phyloP scores from a whole-genome alignment of 768 basidiomycete genomes.

The Russula compacta region DNA sequence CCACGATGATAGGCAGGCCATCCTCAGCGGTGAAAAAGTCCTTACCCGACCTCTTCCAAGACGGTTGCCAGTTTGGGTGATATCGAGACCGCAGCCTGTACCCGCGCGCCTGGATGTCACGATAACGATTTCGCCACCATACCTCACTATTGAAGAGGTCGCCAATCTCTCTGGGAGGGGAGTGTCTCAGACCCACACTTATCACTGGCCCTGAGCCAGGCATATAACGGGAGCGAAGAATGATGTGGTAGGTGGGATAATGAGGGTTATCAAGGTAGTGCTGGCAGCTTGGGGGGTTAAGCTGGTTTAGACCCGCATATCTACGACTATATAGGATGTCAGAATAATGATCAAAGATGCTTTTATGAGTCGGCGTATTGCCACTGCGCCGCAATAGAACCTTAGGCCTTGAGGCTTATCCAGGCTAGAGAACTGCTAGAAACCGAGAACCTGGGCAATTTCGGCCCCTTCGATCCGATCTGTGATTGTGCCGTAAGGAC shows the following conservation, averaged over 20 bases:
- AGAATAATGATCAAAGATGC: too few species aligned
- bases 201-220: background rate
- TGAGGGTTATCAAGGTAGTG: background rate
- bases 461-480: too few species aligned
- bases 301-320: too few species aligned
- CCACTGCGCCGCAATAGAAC: too few species aligned
- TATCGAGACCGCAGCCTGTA: constrained; percentile 13
- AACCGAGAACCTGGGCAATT: too few species aligned
- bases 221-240: background rate
- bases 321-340: too few species aligned
- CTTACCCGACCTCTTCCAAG: background rate
- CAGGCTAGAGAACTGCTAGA: too few species aligned
- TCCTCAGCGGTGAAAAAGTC: constrained; percentile 7
- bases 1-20: background rate
- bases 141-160: constrained; percentile 3
- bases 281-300: background rate
- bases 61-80: constrained; percentile 1
- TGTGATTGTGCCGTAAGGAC: too few species aligned
- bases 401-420: too few species aligned
- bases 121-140: constrained; percentile 12
- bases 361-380: too few species aligned
- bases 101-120: constrained; percentile 1
- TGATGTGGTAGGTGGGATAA: background rate
- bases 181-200: background rate
- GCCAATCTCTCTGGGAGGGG: background rate